These are phyloP conservation scores for Sphaerosporella brunnea DNA, from an alignment of 495 filamentous ascomycete genomes.

Conservation along the genomic window DNA sequence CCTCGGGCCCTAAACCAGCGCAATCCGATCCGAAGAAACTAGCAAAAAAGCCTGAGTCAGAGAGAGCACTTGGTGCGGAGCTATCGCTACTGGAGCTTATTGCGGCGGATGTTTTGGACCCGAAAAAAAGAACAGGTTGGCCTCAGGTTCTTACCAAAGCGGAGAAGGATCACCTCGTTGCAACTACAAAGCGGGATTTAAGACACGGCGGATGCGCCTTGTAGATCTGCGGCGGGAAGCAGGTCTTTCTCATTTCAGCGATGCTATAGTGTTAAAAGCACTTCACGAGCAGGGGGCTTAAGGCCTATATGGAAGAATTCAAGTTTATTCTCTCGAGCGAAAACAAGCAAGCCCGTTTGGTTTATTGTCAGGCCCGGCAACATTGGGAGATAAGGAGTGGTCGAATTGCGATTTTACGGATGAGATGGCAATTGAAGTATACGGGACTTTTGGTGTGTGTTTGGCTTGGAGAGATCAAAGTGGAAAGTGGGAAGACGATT, in stretches of 20 bases:
- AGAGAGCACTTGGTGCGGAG: too few relatives aligned
- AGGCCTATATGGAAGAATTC: not conserved
- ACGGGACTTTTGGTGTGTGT: not conserved
- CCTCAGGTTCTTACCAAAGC: too few relatives aligned
- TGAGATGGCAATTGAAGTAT: not conserved
- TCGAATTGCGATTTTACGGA: not conserved
- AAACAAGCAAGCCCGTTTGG: not conserved
- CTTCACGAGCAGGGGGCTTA: slow-evolving; percentile 2
- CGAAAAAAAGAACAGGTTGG: too few relatives aligned
- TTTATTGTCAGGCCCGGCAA: too few relatives aligned
- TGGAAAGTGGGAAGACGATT: not conserved
- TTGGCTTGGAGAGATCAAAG: not conserved
- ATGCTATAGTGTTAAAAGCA: not conserved
- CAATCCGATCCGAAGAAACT: too few relatives aligned
- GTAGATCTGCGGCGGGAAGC: too few relatives aligned
- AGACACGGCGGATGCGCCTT: too few relatives aligned
- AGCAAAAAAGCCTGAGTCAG: too few relatives aligned
- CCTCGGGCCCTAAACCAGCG: too few relatives aligned
- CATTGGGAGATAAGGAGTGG: not conserved
- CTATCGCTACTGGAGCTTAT: slow-evolving; percentile 9
- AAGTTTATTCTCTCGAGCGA: not conserved
- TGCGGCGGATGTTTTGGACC: too few relatives aligned
- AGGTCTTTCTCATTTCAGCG: slow-evolving; percentile 53
- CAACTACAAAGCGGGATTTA: too few relatives aligned
- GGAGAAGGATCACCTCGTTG: too few relatives aligned